Evolutionary conservation across 345 rosid species (phyloP).

Genomic region (Laguncularia racemosa): DNA sequence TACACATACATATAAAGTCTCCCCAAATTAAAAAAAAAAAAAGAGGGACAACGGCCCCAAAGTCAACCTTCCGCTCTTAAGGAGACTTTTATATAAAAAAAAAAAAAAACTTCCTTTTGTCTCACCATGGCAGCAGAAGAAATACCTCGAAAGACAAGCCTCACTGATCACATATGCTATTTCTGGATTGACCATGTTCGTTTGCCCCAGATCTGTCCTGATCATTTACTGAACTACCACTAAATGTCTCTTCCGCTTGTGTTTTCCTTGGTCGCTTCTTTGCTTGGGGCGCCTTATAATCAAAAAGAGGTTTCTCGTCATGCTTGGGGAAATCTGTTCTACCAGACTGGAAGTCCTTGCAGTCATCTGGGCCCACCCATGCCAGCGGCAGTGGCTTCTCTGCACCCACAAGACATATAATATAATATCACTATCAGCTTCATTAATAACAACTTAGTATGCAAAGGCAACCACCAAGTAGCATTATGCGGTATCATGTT

Average conservation of each 20-base stretch:
- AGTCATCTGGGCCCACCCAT: slow-evolving; percentile 6
- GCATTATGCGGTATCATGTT: background rate
- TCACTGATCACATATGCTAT: slow-evolving; percentile 3
- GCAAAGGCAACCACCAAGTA: background rate
- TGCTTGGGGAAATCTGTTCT: background rate
- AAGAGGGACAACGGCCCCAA: background rate
- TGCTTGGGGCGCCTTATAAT: background rate
- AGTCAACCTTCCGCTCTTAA: background rate
- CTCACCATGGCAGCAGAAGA: background rate
- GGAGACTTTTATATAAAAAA: background rate
- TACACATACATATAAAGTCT: no score
- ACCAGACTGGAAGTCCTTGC: slow-evolving; percentile 4
- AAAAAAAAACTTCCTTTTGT: background rate
- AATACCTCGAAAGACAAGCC: background rate
- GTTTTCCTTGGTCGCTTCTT: slow-evolving; percentile 8
- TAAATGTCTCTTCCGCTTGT: slow-evolving; percentile 1
- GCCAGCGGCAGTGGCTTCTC: slow-evolving; percentile 2
- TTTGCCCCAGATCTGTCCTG: background rate
- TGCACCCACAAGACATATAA: background rate
- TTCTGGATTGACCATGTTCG: slow-evolving; percentile 5
- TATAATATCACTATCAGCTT: background rate
- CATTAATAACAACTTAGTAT: background rate
- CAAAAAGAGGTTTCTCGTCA: background rate
- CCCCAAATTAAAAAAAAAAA: no score
- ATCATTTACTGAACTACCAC: background rate